A percentile compares a stretch with the other conserved stretches of the same genome.
These are phyloP conservation scores for Salvia sclarea DNA, from an alignment of 305 asterid genomes.

Conservation along the genomic window DNA sequence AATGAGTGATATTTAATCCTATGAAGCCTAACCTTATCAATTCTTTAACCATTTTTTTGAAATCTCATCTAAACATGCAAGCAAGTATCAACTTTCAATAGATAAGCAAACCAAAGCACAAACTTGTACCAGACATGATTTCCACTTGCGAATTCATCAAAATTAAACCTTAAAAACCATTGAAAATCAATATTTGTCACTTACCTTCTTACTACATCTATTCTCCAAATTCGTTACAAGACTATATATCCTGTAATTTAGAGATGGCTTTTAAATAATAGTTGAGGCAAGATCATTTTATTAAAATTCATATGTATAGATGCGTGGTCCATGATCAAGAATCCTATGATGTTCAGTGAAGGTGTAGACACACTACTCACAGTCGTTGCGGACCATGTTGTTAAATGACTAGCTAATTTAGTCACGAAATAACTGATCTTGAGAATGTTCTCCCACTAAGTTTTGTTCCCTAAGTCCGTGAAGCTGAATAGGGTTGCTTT, in stretches of 20 bases:
- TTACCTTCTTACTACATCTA: not conserved
- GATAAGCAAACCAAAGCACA: no score
- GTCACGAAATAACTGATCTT: not conserved
- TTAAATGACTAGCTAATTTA: not conserved
- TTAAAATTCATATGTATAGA: not conserved
- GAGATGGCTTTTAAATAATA: not conserved
- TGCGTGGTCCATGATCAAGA: not conserved
- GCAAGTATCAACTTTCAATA: no score
- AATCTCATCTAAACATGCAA: no score
- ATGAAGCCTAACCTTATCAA: no score
- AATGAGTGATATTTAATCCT: no score
- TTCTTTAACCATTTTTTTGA: no score
- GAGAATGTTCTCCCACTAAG: not conserved
- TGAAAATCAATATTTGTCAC: no score
- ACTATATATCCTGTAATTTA: not conserved
- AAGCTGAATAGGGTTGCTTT: not conserved
- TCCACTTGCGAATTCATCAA: no score
- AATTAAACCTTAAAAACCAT: no score
- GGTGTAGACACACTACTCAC: not conserved
- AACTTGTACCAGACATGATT: no score
- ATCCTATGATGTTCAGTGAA: not conserved
- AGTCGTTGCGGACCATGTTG: not conserved
- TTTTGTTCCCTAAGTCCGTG: not conserved
- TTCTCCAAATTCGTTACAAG: not conserved
- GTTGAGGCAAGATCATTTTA: not conserved